Base-by-base conservation (phyloP, 2,329 filamentous ascomycete genomes). In the Penicillium digitatum region DNA sequence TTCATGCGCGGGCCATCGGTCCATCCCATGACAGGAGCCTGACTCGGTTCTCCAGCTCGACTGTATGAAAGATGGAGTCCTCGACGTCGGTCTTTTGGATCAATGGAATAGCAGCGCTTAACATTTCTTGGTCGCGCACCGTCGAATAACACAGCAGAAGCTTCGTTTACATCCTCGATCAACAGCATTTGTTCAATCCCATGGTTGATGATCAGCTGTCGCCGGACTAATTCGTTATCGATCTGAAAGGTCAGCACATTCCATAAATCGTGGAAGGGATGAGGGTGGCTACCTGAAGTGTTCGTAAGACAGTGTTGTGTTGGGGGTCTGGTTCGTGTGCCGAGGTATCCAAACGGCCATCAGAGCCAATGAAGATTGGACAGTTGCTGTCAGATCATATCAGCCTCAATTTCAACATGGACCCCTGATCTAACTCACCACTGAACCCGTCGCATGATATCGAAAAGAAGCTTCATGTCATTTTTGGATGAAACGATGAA, bases 171-270 rank as follows among this genome's bases (percentile, higher is more conserved):
- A 29, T 87, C 79, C 52, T 85, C 79, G 51, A 96, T 84, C 0
- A 99, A 78, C 6, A 96, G 83, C 8, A 87, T 84, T 70, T 96
- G 92, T 58, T 99, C 94, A 49, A 96, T 90, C 7, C 77, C 75
- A 63, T 90, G 82, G 58, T 86, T 87, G 69, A 97, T 94, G 66
- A 99, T 87, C 44, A 97, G 77, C 56, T 91, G 87, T 57, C 90
- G 88, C 47, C 86, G 86, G 20, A 96, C 87, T 40, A 88, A 74
- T 20, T 88, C 82, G 62, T 93, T 85, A 57, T 94, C 89, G 58
- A 97, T 88, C 72, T 90, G 57, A 22, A 18, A 55, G 7, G 51
- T 70, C 55, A 70, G 54, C 55, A 44, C 12, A 29, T 48, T 22
- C n/a, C 62, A 40, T 14, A 16, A 5, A 32, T 14, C 18, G 2